A percentile compares a stretch with the other conserved stretches of the same genome.
Conservation (phyloP, 305 asterid genomes). For the Fraxinus nigra region DNA sequence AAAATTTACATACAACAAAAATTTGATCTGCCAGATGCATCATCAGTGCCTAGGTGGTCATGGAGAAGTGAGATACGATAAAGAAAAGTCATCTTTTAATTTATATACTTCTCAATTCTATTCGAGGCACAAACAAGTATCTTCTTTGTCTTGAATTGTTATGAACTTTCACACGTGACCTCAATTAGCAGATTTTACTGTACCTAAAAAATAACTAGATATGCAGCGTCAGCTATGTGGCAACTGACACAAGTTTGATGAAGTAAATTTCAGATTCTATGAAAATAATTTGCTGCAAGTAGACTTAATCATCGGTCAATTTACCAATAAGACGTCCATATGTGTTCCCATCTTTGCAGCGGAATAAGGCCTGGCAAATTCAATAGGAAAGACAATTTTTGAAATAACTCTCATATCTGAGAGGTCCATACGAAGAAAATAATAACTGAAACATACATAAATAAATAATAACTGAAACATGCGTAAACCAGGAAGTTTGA, state of each 20-base stretch:
- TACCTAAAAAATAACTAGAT: neutral
- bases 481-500: conserved; percentile 5
- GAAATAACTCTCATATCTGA: conserved; percentile 5
- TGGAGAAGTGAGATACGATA: neutral
- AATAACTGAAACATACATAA: neutral
- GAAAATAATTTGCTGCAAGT: conserved; percentile 7
- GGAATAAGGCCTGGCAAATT: conserved; percentile 53
- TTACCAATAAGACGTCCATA: conserved; percentile 82
- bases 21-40: neutral
- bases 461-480: neutral
- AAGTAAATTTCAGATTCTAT: neutral
- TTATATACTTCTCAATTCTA: neutral
- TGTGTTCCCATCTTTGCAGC: conserved; percentile 55
- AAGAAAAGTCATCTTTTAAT: neutral
- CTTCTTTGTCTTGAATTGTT: neutral
- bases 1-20: neutral
- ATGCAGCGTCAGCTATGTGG: neutral
- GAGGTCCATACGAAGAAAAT: conserved; percentile 2
- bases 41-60: neutral
- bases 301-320: conserved; percentile 7
- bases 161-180: neutral
- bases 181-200: neutral
- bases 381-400: conserved; percentile 5
- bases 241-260: neutral
- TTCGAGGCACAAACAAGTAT: neutral